Percentiles rank a stretch among this genome's conserved stretches.
Evolutionary conservation across 768 basidiomycete species (phyloP).

Genomic region (Rhizopogon sp.): DNA sequence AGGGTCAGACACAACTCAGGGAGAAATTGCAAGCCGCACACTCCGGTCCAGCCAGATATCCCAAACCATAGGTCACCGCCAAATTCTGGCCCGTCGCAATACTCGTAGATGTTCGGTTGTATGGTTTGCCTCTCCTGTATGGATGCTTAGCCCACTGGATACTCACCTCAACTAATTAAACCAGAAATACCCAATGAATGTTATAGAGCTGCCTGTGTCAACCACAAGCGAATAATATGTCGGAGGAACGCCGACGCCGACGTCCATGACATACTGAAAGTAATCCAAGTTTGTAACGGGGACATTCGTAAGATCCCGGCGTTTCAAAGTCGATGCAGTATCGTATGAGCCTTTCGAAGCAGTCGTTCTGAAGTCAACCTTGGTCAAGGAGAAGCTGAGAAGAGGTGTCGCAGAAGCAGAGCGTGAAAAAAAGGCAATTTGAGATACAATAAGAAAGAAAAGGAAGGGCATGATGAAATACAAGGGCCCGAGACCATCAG

Average conservation of each 20-base stretch:
- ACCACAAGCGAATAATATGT: constrained; percentile 15
- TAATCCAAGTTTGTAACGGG: background rate
- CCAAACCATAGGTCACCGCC: background rate
- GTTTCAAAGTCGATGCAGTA: background rate
- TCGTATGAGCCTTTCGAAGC: background rate
- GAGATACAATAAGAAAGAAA: background rate
- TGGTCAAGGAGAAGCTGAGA: background rate
- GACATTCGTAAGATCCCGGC: background rate
- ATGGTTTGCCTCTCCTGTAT: constrained; percentile 4
- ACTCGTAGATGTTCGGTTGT: constrained; percentile 7
- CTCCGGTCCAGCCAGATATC: constrained; percentile 26
- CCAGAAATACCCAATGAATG: constrained; percentile 12
- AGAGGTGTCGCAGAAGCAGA: background rate
- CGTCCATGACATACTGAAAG: constrained; percentile 5
- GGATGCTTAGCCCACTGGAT: background rate
- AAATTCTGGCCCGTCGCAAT: constrained; percentile 7
- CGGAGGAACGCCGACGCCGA: constrained; percentile 12
- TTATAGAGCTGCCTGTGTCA: constrained; percentile 20
- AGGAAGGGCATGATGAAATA: background rate
- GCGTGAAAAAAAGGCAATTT: background rate
- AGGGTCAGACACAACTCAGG: background rate
- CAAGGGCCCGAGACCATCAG: background rate
- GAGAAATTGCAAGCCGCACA: constrained; percentile 7
- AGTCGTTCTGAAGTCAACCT: background rate
- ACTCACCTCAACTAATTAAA: background rate